Evolutionary conservation across 208 protist genomes (phyloP), one percentile per base, ranked within the genome.

Genomic region (Vickermania ingenoplastis): DNA sequence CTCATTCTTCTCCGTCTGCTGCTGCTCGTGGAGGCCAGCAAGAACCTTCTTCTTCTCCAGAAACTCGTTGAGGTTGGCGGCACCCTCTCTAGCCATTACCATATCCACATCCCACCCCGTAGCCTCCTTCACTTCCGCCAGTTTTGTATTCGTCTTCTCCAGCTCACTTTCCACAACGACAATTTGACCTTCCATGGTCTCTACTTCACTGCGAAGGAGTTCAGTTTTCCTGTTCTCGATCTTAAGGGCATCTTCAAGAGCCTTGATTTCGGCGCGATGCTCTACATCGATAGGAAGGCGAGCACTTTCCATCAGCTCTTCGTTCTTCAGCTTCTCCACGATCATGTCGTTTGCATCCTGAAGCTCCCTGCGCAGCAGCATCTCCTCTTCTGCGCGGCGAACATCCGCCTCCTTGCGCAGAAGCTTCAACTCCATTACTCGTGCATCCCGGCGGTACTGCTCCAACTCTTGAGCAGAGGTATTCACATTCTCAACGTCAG

Each of bases 331-430:
- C 62, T 92, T 89, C n/a, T 65, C 64, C 31, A 91, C 59, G 5
- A 83, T 83, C 58, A 94, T 79, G 62, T 88, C 74, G 63, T 94
- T 91, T 63, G 91, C 68, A 0, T 75, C 76, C 17, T 71, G 72
- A 50, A 94, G 77, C 61, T 94, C 81, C 52, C 78, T 80, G 17
- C 87, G 66, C 50, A 94, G 68, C 25, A 64, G 58, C 67, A 87
- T 81, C 67, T 94, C 86, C 61, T 94, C 86, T 64, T 71, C 75
- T 17, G 79, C 81, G 51, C 80, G 82, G 28, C 77, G 78, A 17
- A 94, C 76, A 54, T 94, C 81, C 22, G 77, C 83, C 59, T 84
- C 81, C 65, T 85, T 89, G 14, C 79, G 70, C 0, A 72, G 59
- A 7, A 91, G 63, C 50, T 87, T 73, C 14, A 91, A 41, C 62